Base-by-base conservation (phyloP, 2,329 filamentous ascomycete species). In the Metarhizium album region DNA sequence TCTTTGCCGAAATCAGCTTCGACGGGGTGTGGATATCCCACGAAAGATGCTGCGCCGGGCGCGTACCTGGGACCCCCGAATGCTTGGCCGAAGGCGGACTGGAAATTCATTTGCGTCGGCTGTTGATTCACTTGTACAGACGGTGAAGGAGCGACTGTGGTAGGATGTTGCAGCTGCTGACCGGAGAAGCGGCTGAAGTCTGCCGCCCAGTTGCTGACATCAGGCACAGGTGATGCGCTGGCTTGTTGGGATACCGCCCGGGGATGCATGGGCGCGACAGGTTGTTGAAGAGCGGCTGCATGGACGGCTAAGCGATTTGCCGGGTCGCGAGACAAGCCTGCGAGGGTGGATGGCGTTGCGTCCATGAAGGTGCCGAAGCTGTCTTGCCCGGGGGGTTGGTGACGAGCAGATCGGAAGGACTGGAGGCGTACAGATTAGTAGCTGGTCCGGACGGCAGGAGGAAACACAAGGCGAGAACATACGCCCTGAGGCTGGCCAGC, bases 1-100 rank as follows among this genome's bases (percentile, higher is more conserved):
- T 73, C 69, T 37, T 64, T 54, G 46, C 70, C 64, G 33, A 72
- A 71, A n/a, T 70, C 67, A 14, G 62, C 55, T 46, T 65, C 62
- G 4, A 55, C 55, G 2, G 59, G 54, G 13, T 47, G 56, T 20
- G 47, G 45, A 11, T 58, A 53, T 6, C 59, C 57, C 54, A 62
- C 58, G 38, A 62, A 58, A 2, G 57, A 55, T 1, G 57, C 57
- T 1, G 57, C 57, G 16, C 57, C 61, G 0, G 59, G 56, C 7
- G 59, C 60, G 46, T 62, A 67, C 42, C 64, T 56, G 20, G 65
- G 62, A 2, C 59, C 45, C 23, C 58, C 58, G 5, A 53, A 49
- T 37, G 62, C 59, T 16, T 64, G 62, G 22, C 60, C 52, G 42
- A 67, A 67, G 16, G 62, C 55, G 13, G 58, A 53, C 18, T 67